Base-by-base conservation (phyloP, 129 eudicot species). In the Tagetes patula region DNA sequence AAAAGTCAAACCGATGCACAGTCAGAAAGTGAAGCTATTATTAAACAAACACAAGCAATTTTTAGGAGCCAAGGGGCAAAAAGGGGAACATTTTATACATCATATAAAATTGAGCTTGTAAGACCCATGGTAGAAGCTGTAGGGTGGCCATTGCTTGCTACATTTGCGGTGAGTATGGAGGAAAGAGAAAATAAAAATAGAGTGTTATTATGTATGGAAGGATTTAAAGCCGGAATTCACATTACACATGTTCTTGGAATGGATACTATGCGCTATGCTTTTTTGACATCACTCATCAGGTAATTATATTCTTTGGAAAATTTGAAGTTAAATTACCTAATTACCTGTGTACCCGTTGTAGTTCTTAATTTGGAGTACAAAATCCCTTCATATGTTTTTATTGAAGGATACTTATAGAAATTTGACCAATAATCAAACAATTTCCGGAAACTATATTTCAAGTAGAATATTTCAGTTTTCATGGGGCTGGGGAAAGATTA, bases 231-330 rank as follows among this genome's bases (percentile, higher is more conserved):
- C 2, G 99, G 99, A 69, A 90, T 94, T 83, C 99, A 90, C 85
- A 87, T 94, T 39, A 88, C 99, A n/a, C 88, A 90, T 81, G 93
- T 90, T 73, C 92, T 94, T 64, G 91, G 94, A 70, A 94, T 94
- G 99, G 99, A 94, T 78, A 94, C 99, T 64, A 94, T 94, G 99
- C 99, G 99, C 67, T 94, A 94, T 83, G 99, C 99, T 70, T 85
- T 90, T 70, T 83, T 94, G 76, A 86, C 97, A 77, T 88, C 99
- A 62, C 82, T 94, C 75, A 83, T 94, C 50, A 88, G 99, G 96
- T 87, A 89, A 68, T 45, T 62, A n/a, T 50, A 2, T 12, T 33
- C 67, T 32, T 50, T 31, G 62, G 46, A 38, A 69, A 49, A 33
- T 69, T 33, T 39, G 7, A 13, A 53, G 38, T 71, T 39, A 47